Evolutionary conservation across 2,329 filamentous ascomycete species (phyloP).

Genomic region (Colletotrichum lindemuthianum): DNA sequence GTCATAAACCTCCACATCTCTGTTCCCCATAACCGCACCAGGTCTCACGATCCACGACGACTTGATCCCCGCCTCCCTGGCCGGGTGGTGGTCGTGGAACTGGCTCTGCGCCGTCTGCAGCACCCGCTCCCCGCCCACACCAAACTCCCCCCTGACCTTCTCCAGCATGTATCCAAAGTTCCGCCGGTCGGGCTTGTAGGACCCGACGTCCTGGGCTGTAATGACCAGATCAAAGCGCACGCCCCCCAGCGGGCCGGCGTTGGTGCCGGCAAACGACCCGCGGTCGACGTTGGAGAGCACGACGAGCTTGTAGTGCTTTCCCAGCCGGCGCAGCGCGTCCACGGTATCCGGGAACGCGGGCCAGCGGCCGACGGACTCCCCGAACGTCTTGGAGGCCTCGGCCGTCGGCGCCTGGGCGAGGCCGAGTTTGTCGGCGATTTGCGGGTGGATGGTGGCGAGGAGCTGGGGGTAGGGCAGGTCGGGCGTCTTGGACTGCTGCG

Average conservation of each 20-base stretch:
- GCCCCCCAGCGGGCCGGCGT: conserved; percentile 57
- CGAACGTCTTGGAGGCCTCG: conserved; percentile 60
- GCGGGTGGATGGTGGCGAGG: conserved; percentile 59
- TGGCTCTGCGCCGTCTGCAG: conserved; percentile 76
- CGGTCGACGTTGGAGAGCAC: conserved; percentile 68
- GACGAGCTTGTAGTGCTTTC: conserved; percentile 64
- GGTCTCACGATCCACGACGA: conserved; percentile 70
- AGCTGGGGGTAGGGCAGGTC: conserved; percentile 68
- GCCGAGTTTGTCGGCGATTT: conserved; percentile 56
- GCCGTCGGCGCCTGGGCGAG: conserved; percentile 45
- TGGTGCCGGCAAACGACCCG: conserved; percentile 57
- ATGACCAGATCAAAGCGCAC: conserved; percentile 69
- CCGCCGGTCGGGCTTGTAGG: conserved; percentile 73
- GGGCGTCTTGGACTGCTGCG: conserved; percentile 66
- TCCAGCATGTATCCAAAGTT: conserved; percentile 75
- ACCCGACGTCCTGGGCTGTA: conserved; percentile 76
- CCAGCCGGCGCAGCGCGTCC: conserved; percentile 60
- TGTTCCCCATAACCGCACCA: conserved; percentile 51
- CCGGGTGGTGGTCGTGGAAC: conserved; percentile 75
- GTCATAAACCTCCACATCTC: conserved; percentile 54
- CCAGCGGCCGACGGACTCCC: conserved; percentile 63
- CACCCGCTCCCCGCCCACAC: conserved; percentile 63
- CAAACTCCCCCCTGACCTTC: conserved; percentile 63
- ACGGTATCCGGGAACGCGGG: conserved; percentile 69
- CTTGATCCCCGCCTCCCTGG: conserved; percentile 66